Conservation (phyloP, 1,139 yeast genomes). For the Magnusiomyces suaveolens region DNA sequence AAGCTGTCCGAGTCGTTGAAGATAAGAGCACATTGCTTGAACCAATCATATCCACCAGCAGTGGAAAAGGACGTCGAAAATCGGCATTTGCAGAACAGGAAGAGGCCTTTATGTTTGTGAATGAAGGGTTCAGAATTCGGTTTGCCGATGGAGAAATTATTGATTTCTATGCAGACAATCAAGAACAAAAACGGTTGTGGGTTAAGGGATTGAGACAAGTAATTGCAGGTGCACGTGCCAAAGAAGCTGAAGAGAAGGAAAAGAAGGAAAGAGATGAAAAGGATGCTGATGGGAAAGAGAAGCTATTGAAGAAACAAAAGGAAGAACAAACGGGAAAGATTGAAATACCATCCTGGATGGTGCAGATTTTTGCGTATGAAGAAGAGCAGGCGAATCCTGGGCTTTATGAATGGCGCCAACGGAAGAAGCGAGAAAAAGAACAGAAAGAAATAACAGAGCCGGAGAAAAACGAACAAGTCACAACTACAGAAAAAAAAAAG, state of each 20-base stretch:
- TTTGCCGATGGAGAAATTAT: conserved; percentile 63
- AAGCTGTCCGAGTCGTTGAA: conserved; percentile 41
- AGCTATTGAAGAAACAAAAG: conserved; percentile 10
- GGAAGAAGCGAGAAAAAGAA: background rate
- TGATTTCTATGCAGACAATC: conserved; percentile 56
- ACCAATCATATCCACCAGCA: conserved; percentile 22
- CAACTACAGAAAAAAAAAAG: no score
- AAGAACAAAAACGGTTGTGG: conserved; percentile 46
- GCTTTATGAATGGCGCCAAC: background rate
- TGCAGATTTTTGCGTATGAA: conserved; percentile 24
- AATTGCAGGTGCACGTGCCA: conserved; percentile 13
- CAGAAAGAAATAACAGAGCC: background rate
- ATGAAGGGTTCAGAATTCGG: conserved; percentile 41
- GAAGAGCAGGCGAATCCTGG: background rate
- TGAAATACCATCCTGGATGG: conserved; percentile 27
- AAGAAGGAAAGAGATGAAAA: no score
- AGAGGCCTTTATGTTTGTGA: conserved; percentile 24
- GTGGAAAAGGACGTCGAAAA: conserved; percentile 23
- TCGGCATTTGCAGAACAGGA: conserved; percentile 27
- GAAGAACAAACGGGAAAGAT: conserved; percentile 22
- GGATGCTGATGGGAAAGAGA: no score
- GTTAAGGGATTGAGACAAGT: conserved; percentile 19
- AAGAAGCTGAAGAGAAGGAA: conserved; percentile 1
- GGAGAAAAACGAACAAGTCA: background rate
- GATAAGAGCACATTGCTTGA: conserved; percentile 22